Base-by-base conservation (phyloP, 352 stramenopile genomes). In the Aphanomyces cochlioides region DNA sequence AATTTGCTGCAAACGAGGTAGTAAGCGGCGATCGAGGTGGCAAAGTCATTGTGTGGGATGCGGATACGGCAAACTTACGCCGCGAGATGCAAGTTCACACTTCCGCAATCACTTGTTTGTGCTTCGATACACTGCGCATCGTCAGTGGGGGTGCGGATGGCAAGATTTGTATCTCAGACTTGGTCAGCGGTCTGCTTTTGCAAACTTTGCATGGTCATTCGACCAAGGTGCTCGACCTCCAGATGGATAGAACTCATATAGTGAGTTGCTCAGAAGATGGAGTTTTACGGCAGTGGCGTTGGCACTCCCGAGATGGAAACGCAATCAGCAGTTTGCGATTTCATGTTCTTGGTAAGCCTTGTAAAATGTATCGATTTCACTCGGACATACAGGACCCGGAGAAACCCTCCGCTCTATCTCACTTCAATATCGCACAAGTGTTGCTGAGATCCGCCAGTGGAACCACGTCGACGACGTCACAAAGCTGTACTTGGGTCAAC, bases 101-200 rank as follows among this genome's bases (percentile, higher is more conserved):
- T 56, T 75, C 74, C 13, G 65, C 79, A 3, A 76, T 93, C 17
- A 81, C 78, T 4, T 90, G 85, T 45, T 72, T 93, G 53, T 80
- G 90, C 64, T 91, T 92, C 67, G 86, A 93, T 12, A 82, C 86
- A 36, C 90, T 79, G 39, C 84, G 84, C 2, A 84, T 93, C 56
- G 79, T 93, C 39, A 90, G 81, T 15, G 83, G 83, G 4, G 77
- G 74, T 0, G 75, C 67, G 3, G 79, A 77, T 34, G 83, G 84
- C 2, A 74, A 76, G 0, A 86, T 93, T 43, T 91, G 80, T 39
- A 79, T 93, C 17, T 86, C 79, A 4, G 84, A 93, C 67, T 90
- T 93, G 56, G 83, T 85, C 19, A 90, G 83, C 0, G 81, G 84
- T 10, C 78, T 87, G 43, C 69, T 91, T 5, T 65, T 91, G 6